Percentiles rank a stretch among this genome's conserved stretches.
phyloP scores from a whole-genome alignment of 129 eudicot species.

The Kitagawia praeruptora region DNA sequence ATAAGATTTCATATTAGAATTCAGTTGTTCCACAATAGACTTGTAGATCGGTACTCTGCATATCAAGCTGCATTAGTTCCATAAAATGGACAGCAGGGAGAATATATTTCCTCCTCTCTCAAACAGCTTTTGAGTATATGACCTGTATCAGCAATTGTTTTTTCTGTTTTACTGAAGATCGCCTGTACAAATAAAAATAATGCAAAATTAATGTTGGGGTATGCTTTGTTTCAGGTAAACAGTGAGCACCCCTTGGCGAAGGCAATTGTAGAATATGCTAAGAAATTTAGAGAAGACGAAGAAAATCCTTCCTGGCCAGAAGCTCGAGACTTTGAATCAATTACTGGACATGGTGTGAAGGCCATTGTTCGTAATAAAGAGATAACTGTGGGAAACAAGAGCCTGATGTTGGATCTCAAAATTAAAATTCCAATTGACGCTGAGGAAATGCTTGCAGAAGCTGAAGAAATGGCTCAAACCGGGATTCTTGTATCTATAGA shows the following conservation, averaged over 20 bases:
- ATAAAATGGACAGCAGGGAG: neutral
- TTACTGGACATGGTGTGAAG: constrained; percentile 89
- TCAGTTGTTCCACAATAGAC: neutral
- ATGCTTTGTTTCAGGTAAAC: constrained; percentile 42
- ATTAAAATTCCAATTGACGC: constrained; percentile 50
- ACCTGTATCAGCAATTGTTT: neutral
- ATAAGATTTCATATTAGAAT: neutral
- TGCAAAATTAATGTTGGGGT: neutral
- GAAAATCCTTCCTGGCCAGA: constrained; percentile 69
- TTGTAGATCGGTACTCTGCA: neutral
- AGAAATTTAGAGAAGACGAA: constrained; percentile 61
- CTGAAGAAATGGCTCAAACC: constrained; percentile 69
- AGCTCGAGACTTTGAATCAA: constrained; percentile 60
- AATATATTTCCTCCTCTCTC: neutral
- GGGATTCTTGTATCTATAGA: constrained; percentile 71
- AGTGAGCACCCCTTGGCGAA: constrained; percentile 97
- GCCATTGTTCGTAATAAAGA: constrained; percentile 53
- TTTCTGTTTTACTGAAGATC: neutral
- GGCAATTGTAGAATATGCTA: constrained; percentile 82
- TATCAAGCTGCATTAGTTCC: neutral
- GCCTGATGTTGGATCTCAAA: constrained; percentile 40
- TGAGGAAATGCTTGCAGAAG: constrained; percentile 50
- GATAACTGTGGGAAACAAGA: constrained; percentile 67
- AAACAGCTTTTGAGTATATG: neutral
- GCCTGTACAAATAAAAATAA: no score